Evolutionary conservation across 345 rosid genomes (phyloP).

Genomic region (Angophora floribunda): DNA sequence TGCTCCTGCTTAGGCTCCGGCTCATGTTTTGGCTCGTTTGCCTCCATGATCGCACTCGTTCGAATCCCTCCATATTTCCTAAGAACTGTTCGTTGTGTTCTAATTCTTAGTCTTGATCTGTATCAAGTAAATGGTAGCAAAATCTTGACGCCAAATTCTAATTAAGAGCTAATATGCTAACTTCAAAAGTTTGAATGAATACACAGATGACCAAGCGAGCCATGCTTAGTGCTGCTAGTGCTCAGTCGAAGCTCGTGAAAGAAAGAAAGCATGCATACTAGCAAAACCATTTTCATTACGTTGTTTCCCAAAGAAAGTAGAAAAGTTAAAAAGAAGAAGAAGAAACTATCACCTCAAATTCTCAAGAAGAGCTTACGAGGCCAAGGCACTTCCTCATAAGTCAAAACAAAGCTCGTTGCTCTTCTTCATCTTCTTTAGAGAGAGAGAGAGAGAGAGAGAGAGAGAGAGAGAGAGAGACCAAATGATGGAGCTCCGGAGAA

Average conservation of each 20-base stretch:
- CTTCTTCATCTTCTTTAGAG: background rate
- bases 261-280: background rate
- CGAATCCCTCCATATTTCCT: conserved; percentile 20
- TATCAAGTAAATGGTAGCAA: background rate
- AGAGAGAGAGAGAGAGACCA: background rate
- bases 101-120: background rate
- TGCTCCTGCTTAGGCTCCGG: conserved; percentile 41
- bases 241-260: background rate
- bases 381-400: background rate
- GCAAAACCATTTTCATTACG: background rate
- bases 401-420: background rate
- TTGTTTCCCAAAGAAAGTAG: background rate
- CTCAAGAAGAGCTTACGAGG: background rate
- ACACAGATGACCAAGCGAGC: background rate
- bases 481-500: background rate
- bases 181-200: background rate
- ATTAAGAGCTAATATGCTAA: background rate
- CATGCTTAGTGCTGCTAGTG: background rate
- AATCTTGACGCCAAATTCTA: background rate
- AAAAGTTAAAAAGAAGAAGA: background rate
- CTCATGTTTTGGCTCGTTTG: conserved; percentile 13
- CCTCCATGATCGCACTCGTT: conserved; percentile 3
- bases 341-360: background rate
- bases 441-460: background rate
- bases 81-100: background rate